Evolutionary conservation across 1,284 basidiomycete species (phyloP).

Genomic region (Spongiforma sp.): DNA sequence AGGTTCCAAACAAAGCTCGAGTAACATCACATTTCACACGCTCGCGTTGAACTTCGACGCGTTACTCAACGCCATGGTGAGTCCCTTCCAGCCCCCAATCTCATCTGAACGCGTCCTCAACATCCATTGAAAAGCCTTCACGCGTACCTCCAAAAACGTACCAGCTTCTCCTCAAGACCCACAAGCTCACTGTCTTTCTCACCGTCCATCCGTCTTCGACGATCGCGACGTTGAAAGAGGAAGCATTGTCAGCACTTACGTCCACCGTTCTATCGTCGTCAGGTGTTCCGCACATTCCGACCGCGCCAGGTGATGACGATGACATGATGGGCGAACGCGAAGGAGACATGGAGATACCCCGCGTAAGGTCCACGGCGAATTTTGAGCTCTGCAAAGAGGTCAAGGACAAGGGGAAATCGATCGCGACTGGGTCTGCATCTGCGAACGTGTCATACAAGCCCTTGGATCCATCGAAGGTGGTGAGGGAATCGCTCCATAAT

Average conservation of each 20-base stretch:
- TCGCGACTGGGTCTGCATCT: slow-evolving; percentile 32
- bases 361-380: slow-evolving; percentile 50
- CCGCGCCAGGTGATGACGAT: slow-evolving; percentile 28
- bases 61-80: slow-evolving; percentile 29
- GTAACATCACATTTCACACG: too few species aligned
- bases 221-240: slow-evolving; percentile 62
- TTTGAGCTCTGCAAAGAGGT: slow-evolving; percentile 67
- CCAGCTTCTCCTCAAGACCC: slow-evolving; percentile 70
- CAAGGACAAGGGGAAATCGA: slow-evolving; percentile 55
- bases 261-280: slow-evolving; percentile 44
- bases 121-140: slow-evolving; percentile 40
- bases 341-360: slow-evolving; percentile 46
- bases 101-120: slow-evolving; percentile 1
- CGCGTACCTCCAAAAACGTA: slow-evolving; percentile 58
- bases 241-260: slow-evolving; percentile 63
- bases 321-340: slow-evolving; percentile 24
- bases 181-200: slow-evolving; percentile 68
- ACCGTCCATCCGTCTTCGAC: slow-evolving; percentile 58
- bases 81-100: not conserved
- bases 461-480: slow-evolving; percentile 47
- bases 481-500: slow-evolving; percentile 57
- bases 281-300: slow-evolving; percentile 18
- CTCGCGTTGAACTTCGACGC: too few species aligned
- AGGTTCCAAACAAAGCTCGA: too few species aligned
- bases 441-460: slow-evolving; percentile 48